Evolutionary conservation across 441 rosid genomes (phyloP).

Genomic region (Flueggea neowawraea): DNA sequence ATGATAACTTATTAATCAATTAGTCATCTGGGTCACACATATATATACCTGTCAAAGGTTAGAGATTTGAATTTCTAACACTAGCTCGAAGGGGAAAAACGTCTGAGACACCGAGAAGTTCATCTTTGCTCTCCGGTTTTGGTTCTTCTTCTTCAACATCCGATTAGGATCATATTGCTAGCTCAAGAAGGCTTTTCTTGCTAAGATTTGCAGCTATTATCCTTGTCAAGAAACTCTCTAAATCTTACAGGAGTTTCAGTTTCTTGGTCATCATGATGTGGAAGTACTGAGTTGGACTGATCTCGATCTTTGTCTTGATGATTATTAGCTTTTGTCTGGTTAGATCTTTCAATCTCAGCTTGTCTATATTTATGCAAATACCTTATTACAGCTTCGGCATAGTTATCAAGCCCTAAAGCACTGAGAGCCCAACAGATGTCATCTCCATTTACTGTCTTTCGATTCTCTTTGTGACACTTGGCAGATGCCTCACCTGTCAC

Average conservation of each 20-base stretch:
- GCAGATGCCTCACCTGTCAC: conserved; percentile 92
- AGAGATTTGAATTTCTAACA: too few species aligned
- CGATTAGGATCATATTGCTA: background rate
- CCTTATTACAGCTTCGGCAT: conserved; percentile 68
- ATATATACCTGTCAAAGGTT: too few species aligned
- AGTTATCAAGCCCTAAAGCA: conserved; percentile 77
- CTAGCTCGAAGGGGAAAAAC: too few species aligned
- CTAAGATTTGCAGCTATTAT: conserved; percentile 26
- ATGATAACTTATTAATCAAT: too few species aligned
- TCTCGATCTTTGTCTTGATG: conserved; percentile 32
- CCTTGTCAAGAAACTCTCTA: conserved; percentile 41
- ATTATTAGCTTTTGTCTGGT: conserved; percentile 23
- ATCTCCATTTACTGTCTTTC: conserved; percentile 89
- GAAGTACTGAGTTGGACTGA: background rate
- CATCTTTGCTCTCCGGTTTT: too few species aligned
- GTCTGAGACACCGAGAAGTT: too few species aligned
- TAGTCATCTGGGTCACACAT: too few species aligned
- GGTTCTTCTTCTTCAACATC: background rate
- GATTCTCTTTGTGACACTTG: conserved; percentile 90
- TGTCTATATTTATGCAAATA: conserved; percentile 67
- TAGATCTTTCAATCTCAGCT: conserved; percentile 61
- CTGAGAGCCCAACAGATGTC: conserved; percentile 92
- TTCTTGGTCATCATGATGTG: background rate
- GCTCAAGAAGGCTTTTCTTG: conserved; percentile 15
- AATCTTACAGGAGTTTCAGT: conserved; percentile 14